Evolutionary conservation across 805 yeast genomes (phyloP).

Genomic region (Ascoidea tarda): DNA sequence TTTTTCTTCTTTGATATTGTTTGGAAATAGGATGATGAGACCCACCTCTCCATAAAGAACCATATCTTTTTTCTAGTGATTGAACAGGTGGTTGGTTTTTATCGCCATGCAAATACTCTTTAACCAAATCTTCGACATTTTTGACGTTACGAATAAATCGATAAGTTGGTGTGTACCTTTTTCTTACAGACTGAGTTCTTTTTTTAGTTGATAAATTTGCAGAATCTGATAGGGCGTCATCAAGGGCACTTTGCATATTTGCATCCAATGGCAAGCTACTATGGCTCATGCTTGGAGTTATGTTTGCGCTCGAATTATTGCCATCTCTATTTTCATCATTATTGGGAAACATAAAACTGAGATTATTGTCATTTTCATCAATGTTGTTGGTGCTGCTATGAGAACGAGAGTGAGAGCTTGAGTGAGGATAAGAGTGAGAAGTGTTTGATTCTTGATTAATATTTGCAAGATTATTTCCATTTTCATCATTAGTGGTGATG

Average conservation of each 20-base stretch:
- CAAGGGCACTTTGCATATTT: neutral
- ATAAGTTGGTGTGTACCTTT: neutral
- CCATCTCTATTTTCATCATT: neutral
- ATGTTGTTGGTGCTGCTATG: neutral
- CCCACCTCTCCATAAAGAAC: constrained; percentile 33
- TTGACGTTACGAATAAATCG: neutral
- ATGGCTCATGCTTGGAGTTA: neutral
- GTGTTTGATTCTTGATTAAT: neutral
- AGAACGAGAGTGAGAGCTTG: neutral
- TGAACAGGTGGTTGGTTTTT: neutral
- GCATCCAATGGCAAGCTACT: neutral
- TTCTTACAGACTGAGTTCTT: neutral
- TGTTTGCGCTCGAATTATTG: neutral
- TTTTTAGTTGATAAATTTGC: neutral
- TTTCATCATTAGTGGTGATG: too few relatives aligned
- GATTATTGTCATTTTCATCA: too few relatives aligned
- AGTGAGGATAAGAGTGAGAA: neutral
- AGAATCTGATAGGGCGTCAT: neutral
- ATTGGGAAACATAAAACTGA: too few relatives aligned
- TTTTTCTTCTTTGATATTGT: constrained; percentile 37
- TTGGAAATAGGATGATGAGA: constrained; percentile 32
- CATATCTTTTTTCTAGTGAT: constrained; percentile 1
- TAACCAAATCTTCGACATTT: neutral
- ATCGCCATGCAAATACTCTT: constrained; percentile 1
- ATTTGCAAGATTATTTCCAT: neutral